phyloP scores from a whole-genome alignment of 345 rosid species.

The Anacardium occidentale region DNA sequence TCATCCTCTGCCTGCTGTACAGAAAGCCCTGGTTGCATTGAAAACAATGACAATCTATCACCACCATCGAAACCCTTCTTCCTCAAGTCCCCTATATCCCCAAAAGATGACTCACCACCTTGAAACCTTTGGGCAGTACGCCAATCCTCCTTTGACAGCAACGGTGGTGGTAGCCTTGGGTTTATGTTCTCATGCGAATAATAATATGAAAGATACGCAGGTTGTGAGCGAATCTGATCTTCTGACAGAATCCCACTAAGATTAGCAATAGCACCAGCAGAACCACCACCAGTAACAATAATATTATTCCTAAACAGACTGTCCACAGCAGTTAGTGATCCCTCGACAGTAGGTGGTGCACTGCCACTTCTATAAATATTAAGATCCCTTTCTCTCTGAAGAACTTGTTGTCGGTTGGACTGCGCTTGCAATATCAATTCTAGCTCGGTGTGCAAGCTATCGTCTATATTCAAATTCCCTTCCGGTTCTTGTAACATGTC shows the following conservation, averaged over 20 bases:
- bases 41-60: conserved; percentile 58
- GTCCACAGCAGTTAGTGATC: conserved; percentile 71
- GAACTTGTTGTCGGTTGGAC: conserved; percentile 40
- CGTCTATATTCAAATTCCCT: conserved; percentile 59
- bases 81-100: conserved; percentile 54
- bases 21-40: conserved; percentile 69
- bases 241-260: conserved; percentile 50
- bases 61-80: conserved; percentile 31
- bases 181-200: conserved; percentile 73
- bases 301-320: conserved; percentile 52
- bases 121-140: conserved; percentile 82
- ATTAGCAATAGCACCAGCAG: conserved; percentile 21
- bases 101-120: conserved; percentile 49
- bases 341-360: conserved; percentile 95
- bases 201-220: conserved; percentile 74
- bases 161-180: conserved; percentile 85
- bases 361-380: conserved; percentile 77
- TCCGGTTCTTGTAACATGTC: conserved; percentile 53
- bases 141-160: conserved; percentile 91
- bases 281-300: conserved; percentile 17
- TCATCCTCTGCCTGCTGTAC: conserved; percentile 64
- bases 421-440: conserved; percentile 62
- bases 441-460: conserved; percentile 59
- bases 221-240: conserved; percentile 80
- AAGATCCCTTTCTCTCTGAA: conserved; percentile 48